phyloP scores from a whole-genome alignment of 129 eudicot genomes.

The Centrapalus pauciflorus region DNA sequence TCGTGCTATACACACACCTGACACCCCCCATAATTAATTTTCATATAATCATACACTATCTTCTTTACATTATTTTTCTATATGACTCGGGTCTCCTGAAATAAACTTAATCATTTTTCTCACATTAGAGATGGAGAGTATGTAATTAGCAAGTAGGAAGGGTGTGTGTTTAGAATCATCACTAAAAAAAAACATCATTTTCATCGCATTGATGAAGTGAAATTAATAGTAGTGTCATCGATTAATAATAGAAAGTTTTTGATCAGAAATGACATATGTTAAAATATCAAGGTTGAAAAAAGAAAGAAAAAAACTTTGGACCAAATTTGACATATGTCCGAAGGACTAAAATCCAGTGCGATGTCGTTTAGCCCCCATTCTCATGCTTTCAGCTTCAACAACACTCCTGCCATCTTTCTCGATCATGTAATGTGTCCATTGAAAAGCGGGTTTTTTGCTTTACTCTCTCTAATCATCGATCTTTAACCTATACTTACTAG shows the following conservation, averaged over 20 bases:
- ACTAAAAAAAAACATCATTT: no score
- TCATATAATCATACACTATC: no score
- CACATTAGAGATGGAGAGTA: no score
- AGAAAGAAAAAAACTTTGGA: neutral
- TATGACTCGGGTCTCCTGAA: no score
- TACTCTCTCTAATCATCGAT: slow-evolving; percentile 14
- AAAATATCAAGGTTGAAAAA: neutral
- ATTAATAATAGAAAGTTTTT: neutral
- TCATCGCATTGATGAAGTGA: no score
- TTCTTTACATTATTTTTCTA: no score
- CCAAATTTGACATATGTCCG: neutral
- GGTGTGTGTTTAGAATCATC: no score
- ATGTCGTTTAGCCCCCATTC: slow-evolving; percentile 25
- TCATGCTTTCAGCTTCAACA: slow-evolving; percentile 19
- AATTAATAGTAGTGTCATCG: no score
- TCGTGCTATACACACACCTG: no score
- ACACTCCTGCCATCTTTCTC: slow-evolving; percentile 8
- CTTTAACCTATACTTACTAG: slow-evolving; percentile 8
- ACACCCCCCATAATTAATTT: no score
- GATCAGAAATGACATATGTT: neutral
- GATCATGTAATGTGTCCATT: slow-evolving; percentile 5
- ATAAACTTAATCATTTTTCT: no score
- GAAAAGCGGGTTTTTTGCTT: slow-evolving; percentile 20
- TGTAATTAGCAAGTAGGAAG: no score
- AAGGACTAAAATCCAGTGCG: slow-evolving; percentile 13